Conservation (phyloP, 768 basidiomycete species). For the Rhizopogon rudus region DNA sequence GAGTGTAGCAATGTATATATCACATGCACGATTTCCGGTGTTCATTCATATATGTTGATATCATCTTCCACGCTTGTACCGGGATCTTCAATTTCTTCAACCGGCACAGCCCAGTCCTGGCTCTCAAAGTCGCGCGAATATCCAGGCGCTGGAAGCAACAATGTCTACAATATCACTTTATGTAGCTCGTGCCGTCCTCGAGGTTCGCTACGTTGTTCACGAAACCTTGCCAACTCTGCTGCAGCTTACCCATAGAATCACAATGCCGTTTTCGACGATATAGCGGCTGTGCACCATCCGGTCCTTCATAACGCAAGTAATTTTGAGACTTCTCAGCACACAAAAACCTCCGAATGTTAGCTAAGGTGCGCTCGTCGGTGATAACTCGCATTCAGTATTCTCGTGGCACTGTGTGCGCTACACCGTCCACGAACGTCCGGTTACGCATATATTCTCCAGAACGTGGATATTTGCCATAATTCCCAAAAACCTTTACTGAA, state of each 20-base stretch:
- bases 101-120: neutral
- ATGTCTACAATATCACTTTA: neutral
- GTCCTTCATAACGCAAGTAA: neutral
- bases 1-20: neutral
- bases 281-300: neutral
- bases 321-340: neutral
- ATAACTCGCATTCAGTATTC: neutral
- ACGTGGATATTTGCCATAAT: too few relatives aligned
- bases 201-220: neutral
- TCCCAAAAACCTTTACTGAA: neutral
- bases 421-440: neutral
- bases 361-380: conserved; percentile 1
- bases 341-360: neutral
- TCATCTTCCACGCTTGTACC: neutral
- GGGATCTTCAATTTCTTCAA: neutral
- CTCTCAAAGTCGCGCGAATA: neutral
- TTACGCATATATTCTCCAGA: neutral
- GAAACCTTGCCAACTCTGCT: neutral
- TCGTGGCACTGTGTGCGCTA: neutral
- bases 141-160: neutral
- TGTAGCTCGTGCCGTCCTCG: neutral
- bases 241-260: neutral
- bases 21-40: neutral
- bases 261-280: neutral
- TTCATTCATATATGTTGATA: neutral